Evolutionary conservation across 352 stramenopile genomes (phyloP).

Genomic region (Thalassiosira hispida): DNA sequence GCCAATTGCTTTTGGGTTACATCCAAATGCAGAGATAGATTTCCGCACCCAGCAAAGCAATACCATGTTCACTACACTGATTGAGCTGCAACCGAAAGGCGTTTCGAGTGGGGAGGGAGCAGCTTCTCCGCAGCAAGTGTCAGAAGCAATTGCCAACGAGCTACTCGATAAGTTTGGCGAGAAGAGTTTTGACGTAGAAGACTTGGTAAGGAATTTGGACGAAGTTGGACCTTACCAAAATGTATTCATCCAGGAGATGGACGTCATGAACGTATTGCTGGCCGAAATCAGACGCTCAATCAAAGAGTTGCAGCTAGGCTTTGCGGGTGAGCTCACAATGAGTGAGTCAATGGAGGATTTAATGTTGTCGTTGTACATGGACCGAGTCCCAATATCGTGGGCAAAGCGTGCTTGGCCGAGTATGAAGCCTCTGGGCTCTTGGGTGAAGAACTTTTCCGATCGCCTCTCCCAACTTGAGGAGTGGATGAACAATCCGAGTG

Average conservation of each 20-base stretch:
- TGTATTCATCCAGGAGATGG: constrained; percentile 97
- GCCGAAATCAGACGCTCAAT: constrained; percentile 94
- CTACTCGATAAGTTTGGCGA: constrained; percentile 95
- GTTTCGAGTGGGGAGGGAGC: constrained; percentile 86
- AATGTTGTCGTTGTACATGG: constrained; percentile 91
- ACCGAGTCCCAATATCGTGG: constrained; percentile 91
- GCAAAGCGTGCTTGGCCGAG: constrained; percentile 94
- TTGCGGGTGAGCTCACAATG: constrained; percentile 97
- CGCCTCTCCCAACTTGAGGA: constrained; percentile 94
- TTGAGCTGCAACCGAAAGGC: constrained; percentile 93
- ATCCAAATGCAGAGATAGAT: constrained; percentile 98
- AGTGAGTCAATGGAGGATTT: constrained; percentile 96
- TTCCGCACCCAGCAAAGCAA: constrained; percentile 97
- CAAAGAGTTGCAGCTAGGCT: constrained; percentile 95
- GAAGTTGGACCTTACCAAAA: constrained; percentile 95
- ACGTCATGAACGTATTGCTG: constrained; percentile 96
- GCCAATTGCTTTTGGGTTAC: constrained; percentile 95
- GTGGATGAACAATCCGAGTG: constrained; percentile 94
- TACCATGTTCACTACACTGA: constrained; percentile 93
- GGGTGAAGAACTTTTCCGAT: constrained; percentile 92
- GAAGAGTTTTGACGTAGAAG: constrained; percentile 97
- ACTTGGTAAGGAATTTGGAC: constrained; percentile 92
- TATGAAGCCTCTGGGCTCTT: constrained; percentile 89
- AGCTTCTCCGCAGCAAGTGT: constrained; percentile 92
- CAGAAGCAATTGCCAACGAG: constrained; percentile 90